Evolutionary conservation across 2,329 filamentous ascomycete genomes (phyloP), one percentile per base, ranked within the genome.

Genomic region (Aspergillus sp.): DNA sequence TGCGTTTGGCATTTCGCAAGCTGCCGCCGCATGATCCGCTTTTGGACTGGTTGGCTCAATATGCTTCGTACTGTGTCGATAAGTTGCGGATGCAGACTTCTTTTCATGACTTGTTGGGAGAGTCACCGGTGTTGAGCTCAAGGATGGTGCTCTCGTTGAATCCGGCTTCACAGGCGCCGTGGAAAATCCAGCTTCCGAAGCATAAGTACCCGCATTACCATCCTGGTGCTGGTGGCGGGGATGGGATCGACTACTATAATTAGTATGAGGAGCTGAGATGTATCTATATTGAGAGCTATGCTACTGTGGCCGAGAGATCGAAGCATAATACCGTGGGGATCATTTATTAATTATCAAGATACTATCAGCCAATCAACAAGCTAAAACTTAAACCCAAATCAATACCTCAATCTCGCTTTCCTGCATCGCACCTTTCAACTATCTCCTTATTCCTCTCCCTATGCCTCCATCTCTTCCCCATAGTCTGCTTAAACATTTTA

Each of bases 41-140:
- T 4, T 20, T 46, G n/a, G 45, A 50, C 35, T 50, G 43, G 49
- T 43, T 50, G 15, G 49, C 46, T 33, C 43, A 50, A 10, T 48
- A 50, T 35, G 43, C 46, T 5, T 22, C 49, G 19, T 48, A 50
- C 32, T 38, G 30, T 27, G 17, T 46, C 7, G 10, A 41, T 13
- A 25, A 45, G 17, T 33, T 50, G 20, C 43, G 23, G 17, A 6
- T 41, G 4, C 47, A 49, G 41, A 27, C 32, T 3, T 46, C 39
- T 33, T 49, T 47, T 38, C 42, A 49, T n/a, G 47, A 49, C 33
- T 25, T 47, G n/a, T 23, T 52, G n/a, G 20, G 47, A 15, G 43
- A 44, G 22, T 25, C 37, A 43, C 45, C 50, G 5, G 23, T 30
- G 15, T 41, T 52, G 12, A 30, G 23, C 10, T 53, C 46, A 17